Evolutionary conservation across 495 filamentous ascomycete species (phyloP), one percentile per base, ranked within the genome.

Genomic region (Acidomyces sp.): DNA sequence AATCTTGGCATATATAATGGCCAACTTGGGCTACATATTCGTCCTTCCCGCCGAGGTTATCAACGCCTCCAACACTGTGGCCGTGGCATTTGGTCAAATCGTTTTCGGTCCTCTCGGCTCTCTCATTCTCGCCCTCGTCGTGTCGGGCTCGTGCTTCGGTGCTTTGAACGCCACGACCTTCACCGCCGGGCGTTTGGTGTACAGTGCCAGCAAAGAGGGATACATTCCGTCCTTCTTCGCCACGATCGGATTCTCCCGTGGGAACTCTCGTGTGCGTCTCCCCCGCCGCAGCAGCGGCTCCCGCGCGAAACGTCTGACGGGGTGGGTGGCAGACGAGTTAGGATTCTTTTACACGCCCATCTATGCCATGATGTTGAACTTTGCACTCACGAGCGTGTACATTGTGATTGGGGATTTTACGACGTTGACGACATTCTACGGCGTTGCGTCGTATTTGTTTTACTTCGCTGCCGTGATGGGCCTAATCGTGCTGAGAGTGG

Each of bases 391-490:
- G 2, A 59, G 72, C 17, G 58, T 67, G 12, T 97, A 96, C 57
- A 75, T 94, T 39, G 45, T 79, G 7, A 74, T 90, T 21, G 92
- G 90, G 57, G 85, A 93, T 53, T 97, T 97, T 57, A 68, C 73
- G 17, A 94, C 88, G 3, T 72, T 97, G 1, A 65, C 95, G 35
- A 95, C 86, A 4, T 97, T 97, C 62, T 95, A 93, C 62, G 90
- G 92, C 21, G 90, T 97, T 0, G 90, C 87, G 3, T 86, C 85
- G 5, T 97, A 96, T 57, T 82, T 79, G 0, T 96, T 96, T 57
- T 97, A 97, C 62, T 97, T 97, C 61, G 56, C 93, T 23, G 93
- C 88, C 0, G 90, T 97, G 1, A 74, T 97, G 0, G 90, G 90
- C 0, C 68, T 97, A 21, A 93, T 97, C 39, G 75, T 96, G 22